Percentiles rank a stretch among this genome's conserved stretches.
Conservation (phyloP, 2,329 filamentous ascomycete species). For the Neopestalotiopsis rosae region DNA sequence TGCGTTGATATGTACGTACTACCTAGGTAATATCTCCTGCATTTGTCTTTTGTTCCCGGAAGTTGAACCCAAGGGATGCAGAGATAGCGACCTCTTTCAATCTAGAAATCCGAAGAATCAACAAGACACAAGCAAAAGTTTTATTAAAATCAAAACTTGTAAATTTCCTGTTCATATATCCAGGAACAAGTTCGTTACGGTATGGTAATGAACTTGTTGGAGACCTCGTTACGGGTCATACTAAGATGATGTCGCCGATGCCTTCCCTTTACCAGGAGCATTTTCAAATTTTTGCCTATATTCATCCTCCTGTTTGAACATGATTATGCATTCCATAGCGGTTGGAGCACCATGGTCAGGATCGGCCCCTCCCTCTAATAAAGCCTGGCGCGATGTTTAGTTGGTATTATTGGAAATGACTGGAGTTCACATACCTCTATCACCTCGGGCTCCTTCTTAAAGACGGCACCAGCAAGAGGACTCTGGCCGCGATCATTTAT, state of each 20-base stretch:
- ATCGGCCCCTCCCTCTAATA: constrained; percentile 59
- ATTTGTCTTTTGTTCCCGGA: too few relatives aligned
- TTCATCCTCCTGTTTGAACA: constrained; percentile 58
- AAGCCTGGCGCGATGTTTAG: constrained; percentile 35
- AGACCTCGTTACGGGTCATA: too few relatives aligned
- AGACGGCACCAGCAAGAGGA: constrained; percentile 73
- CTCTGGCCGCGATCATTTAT: constrained; percentile 73
- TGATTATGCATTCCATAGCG: constrained; percentile 51
- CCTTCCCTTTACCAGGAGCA: constrained; percentile 54
- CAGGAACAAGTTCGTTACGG: too few relatives aligned
- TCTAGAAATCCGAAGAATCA: too few relatives aligned
- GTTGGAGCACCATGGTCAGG: constrained; percentile 57
- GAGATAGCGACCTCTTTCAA: too few relatives aligned
- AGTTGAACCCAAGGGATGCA: too few relatives aligned
- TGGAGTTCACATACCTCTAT: constrained; percentile 52
- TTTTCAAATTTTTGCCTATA: constrained; percentile 56
- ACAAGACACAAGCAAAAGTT: too few relatives aligned
- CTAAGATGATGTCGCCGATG: background rate
- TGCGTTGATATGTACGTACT: too few relatives aligned
- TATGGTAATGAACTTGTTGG: too few relatives aligned
- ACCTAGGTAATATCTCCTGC: too few relatives aligned
- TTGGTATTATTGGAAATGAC: constrained; percentile 14
- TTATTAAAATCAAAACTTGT: too few relatives aligned
- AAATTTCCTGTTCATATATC: too few relatives aligned
- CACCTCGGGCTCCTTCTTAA: constrained; percentile 71